Percentiles rank a stretch among this genome's conserved stretches.
Conservation (phyloP, 164 flowering plant genomes). For the Litsea cubeba region DNA sequence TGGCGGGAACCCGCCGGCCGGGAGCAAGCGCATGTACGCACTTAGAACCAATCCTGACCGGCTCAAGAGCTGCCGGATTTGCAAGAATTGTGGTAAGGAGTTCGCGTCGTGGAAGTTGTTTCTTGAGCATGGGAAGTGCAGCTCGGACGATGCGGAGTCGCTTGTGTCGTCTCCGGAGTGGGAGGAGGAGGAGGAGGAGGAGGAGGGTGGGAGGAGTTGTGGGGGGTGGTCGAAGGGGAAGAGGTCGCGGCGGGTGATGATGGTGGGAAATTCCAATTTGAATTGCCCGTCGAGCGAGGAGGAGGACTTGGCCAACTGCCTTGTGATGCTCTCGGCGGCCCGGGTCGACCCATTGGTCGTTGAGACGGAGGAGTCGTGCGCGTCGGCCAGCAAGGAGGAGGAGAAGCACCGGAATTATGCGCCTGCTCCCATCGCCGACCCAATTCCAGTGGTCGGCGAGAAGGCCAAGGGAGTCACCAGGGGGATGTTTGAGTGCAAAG, state of each 20-base stretch:
- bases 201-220: conserved; percentile 32
- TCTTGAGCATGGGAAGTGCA: conserved; percentile 84
- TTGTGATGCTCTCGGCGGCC: conserved; percentile 71
- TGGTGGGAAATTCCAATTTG: conserved; percentile 57
- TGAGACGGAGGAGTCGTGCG: conserved; percentile 76
- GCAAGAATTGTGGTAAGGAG: conserved; percentile 87
- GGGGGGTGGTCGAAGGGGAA: conserved; percentile 72
- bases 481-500: conserved; percentile 86
- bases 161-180: conserved; percentile 49
- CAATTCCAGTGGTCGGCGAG: conserved; percentile 19
- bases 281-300: conserved; percentile 60
- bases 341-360: conserved; percentile 37
- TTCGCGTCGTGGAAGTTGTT: conserved; percentile 88
- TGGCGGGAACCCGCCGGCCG: conserved; percentile 21
- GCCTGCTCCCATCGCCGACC: conserved; percentile 48
- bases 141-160: conserved; percentile 40
- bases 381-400: conserved; percentile 77
- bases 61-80: conserved; percentile 54
- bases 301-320: conserved; percentile 76
- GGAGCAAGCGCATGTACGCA: conserved; percentile 63
- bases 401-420: conserved; percentile 19
- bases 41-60: conserved; percentile 83
- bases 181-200: conserved; percentile 30
- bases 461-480: conserved; percentile 44
- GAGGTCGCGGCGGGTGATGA: conserved; percentile 46